Percentiles rank a stretch among this genome's conserved stretches.
Evolutionary conservation across 2,329 filamentous ascomycete species (phyloP).

Genomic region (Sporothrix brunneoviolacea): DNA sequence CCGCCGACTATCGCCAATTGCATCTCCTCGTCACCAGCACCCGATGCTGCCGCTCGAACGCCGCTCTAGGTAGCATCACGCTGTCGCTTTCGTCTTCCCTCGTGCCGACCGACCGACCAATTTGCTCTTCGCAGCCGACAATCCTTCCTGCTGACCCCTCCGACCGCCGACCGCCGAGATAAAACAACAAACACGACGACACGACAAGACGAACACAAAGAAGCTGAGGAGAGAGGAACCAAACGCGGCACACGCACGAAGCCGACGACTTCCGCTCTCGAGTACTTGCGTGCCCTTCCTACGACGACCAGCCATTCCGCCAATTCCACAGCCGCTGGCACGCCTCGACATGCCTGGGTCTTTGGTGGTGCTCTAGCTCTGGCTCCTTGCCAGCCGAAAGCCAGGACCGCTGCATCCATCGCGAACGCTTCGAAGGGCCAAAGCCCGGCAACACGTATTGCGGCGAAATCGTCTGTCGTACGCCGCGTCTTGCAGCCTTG

Average conservation of each 20-base stretch:
- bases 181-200: not conserved
- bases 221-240: too few species aligned
- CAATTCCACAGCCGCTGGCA: not conserved
- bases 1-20: not conserved
- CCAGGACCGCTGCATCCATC: constrained; percentile 3
- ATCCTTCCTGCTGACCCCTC: not conserved
- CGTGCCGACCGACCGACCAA: not conserved
- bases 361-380: constrained; percentile 32
- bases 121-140: not conserved
- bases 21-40: not conserved
- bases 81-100: not conserved
- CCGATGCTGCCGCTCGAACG: too few species aligned
- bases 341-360: constrained; percentile 32
- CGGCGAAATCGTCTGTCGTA: too few species aligned
- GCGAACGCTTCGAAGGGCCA: not conserved
- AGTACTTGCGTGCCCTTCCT: too few species aligned
- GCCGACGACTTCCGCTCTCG: too few species aligned
- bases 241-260: too few species aligned
- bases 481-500: too few species aligned
- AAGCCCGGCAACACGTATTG: too few species aligned
- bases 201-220: not conserved
- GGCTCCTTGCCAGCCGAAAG: constrained; percentile 30
- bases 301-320: too few species aligned
- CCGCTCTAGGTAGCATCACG: too few species aligned
- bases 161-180: not conserved